Conservation (phyloP, 176 grass and related monocot species). For the Stipa capillata region DNA sequence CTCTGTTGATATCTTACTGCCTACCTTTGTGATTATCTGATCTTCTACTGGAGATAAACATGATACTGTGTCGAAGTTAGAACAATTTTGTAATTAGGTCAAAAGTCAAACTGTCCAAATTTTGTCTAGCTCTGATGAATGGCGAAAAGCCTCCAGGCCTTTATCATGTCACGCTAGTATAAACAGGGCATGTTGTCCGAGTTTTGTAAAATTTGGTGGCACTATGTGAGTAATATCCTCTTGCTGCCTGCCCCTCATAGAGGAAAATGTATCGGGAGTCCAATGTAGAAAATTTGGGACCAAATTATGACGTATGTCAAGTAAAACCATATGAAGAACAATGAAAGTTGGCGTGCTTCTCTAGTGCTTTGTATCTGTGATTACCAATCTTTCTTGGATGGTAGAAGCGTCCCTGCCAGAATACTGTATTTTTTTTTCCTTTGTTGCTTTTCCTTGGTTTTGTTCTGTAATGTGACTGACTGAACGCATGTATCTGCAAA, state of each 20-base stretch:
- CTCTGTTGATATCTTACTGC: background rate
- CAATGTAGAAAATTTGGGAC: background rate
- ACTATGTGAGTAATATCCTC: background rate
- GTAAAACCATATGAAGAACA: background rate
- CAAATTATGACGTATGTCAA: background rate
- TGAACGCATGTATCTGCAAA: too few relatives aligned
- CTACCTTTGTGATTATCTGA: background rate
- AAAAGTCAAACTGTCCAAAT: too few relatives aligned
- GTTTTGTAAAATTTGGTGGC: slow-evolving; percentile 25
- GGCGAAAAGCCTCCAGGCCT: background rate
- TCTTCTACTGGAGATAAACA: background rate
- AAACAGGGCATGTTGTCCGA: background rate
- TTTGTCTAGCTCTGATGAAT: too few relatives aligned
- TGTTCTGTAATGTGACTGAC: too few relatives aligned
- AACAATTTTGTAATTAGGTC: slow-evolving; percentile 10
- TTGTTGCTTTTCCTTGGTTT: too few relatives aligned
- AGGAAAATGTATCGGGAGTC: background rate
- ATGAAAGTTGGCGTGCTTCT: background rate
- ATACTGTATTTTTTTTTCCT: too few relatives aligned
- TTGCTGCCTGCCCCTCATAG: background rate
- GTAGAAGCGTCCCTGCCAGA: too few relatives aligned
- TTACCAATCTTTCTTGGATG: too few relatives aligned
- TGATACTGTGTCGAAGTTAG: background rate
- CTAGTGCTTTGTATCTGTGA: background rate
- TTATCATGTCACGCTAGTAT: slow-evolving; percentile 1